Base-by-base conservation (phyloP, 495 filamentous ascomycete genomes). In the Thermothielavioides terrestris region DNA sequence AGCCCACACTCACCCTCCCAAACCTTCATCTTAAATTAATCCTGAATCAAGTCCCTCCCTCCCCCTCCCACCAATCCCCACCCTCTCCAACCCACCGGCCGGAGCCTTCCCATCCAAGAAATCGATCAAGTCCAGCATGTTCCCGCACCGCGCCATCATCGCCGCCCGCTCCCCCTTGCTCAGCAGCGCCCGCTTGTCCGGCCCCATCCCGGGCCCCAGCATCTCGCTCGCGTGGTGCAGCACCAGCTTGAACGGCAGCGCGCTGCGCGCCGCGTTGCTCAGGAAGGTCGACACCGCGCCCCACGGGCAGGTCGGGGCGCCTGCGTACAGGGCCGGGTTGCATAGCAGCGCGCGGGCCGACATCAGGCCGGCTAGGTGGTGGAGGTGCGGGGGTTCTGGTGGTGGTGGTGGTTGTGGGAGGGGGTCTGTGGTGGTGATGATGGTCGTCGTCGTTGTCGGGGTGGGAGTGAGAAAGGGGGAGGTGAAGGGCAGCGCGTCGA, bases 191-290 rank as follows among this genome's bases (percentile, higher is more conserved):
- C 48, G 54, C 58, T 70, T 69, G 61, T 68, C 61, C 11, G 60
- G 64, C 5, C 68, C 70, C 61, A 72, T 65, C n/a, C 73, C 77
- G 15, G 72, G 71, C 12, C 64, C 69, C 52, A 70, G 74, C 81
- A 85, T 84, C 69, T 84, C 79, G 34, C 62, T 71, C 20, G 84
- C 50, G 63, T 85, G 81, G 58, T 85, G 81, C 47, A 76, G 64
- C 35, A 74, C 70, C 38, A 85, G 62, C 63, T 77, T 78, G 35
- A 75, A 75, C 4, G 80, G 81, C 2, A 85, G 59, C 25, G 80
- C 77, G 5, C 60, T 66, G 18, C 67, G 67, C 14, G 72, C 72
- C 20, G 73, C 70, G 26, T 72, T 68, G 42, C 63, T 68, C 63
- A 84, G 58, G 57, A 85, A 84, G 22, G 62, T 61, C 59, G 79